Percentiles rank a stretch among this genome's conserved stretches.
These are phyloP conservation scores for Peronospora destructor DNA, from an alignment of 352 stramenopile genomes.

Conservation along the genomic window DNA sequence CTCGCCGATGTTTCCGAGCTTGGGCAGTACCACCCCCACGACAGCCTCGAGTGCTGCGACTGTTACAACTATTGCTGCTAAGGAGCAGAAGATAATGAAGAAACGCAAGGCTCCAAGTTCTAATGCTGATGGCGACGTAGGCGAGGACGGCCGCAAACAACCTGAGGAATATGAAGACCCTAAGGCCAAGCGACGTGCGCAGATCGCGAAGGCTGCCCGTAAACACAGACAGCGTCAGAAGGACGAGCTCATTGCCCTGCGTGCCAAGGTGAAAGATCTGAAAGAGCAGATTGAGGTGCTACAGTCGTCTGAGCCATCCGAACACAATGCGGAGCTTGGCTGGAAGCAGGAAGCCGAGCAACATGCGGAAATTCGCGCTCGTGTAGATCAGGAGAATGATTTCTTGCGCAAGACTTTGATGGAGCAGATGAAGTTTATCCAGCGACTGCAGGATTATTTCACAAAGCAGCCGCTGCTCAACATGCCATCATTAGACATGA, in stretches of 20 bases:
- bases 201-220: conserved; percentile 83
- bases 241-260: conserved; percentile 79
- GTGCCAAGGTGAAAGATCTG: conserved; percentile 83
- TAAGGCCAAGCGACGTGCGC: conserved; percentile 79
- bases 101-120: conserved; percentile 64
- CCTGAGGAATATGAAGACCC: conserved; percentile 77
- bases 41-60: neutral
- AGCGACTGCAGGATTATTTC: conserved; percentile 86
- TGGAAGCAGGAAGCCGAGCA: conserved; percentile 88
- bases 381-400: conserved; percentile 86
- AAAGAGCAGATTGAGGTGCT: conserved; percentile 88
- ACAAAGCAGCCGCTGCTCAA: conserved; percentile 87
- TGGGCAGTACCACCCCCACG: conserved; percentile 29
- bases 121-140: conserved; percentile 34
- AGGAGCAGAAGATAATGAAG: conserved; percentile 62
- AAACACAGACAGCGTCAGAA: conserved; percentile 87
- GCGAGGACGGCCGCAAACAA: conserved; percentile 54
- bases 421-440: conserved; percentile 90
- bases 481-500: conserved; percentile 82
- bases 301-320: conserved; percentile 80
- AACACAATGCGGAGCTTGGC: conserved; percentile 84
- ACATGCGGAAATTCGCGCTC: conserved; percentile 80
- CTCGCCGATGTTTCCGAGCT: conserved; percentile 55
- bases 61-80: conserved; percentile 19
- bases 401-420: conserved; percentile 85